phyloP scores from a whole-genome alignment of 2,329 filamentous ascomycete genomes.

The Colletotrichum sp. region DNA sequence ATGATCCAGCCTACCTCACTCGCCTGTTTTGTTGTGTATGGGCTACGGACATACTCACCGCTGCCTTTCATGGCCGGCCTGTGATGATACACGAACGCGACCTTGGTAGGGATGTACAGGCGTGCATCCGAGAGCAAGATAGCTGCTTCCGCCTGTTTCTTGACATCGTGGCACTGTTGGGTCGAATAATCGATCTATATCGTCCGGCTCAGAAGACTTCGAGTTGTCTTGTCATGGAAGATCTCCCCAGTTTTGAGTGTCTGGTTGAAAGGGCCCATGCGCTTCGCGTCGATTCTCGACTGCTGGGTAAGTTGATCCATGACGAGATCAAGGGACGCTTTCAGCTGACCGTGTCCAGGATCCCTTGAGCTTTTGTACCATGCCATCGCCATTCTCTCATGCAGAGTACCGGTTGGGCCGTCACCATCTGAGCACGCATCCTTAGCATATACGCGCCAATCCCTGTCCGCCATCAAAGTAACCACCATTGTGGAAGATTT shows the following conservation, averaged over 20 bases:
- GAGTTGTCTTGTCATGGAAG: constrained; percentile 12
- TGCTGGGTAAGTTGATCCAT: constrained; percentile 18
- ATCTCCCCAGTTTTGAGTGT: not conserved
- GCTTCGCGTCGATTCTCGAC: constrained; percentile 21
- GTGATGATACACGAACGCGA: constrained; percentile 27
- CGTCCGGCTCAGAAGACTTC: constrained; percentile 19
- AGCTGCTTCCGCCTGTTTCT: constrained; percentile 27
- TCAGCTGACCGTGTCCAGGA: constrained; percentile 1
- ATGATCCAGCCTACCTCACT: constrained; percentile 15
- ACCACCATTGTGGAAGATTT: constrained; percentile 25
- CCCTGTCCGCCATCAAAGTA: constrained; percentile 25
- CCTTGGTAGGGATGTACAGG: constrained; percentile 23
- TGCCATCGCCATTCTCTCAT: constrained; percentile 24
- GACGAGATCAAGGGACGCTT: not conserved
- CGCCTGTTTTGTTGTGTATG: constrained; percentile 29
- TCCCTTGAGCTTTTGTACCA: constrained; percentile 28
- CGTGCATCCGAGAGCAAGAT: constrained; percentile 24
- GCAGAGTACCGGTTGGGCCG: constrained; percentile 14
- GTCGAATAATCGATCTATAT: constrained; percentile 26
- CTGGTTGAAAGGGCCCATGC: constrained; percentile 10
- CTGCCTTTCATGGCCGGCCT: constrained; percentile 27
- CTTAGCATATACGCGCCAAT: constrained; percentile 15
- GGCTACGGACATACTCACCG: constrained; percentile 27
- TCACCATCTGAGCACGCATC: constrained; percentile 16
- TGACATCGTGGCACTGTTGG: constrained; percentile 24